Evolutionary conservation across 768 basidiomycete genomes (phyloP).

Genomic region (Tubosaeta sp.): DNA sequence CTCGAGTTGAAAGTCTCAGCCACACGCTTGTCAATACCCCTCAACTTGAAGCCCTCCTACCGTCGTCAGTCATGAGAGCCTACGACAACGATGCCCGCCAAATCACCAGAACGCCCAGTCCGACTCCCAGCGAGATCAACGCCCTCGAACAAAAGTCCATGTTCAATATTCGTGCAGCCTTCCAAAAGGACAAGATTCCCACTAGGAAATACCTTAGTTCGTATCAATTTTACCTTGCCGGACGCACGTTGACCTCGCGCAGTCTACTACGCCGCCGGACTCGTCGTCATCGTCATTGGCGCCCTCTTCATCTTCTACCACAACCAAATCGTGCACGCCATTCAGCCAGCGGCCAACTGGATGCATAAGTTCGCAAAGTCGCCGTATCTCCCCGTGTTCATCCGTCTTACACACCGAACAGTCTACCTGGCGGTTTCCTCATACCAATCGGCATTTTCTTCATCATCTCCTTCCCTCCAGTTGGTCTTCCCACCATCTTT

Average conservation of each 20-base stretch:
- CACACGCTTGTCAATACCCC: conserved; percentile 1
- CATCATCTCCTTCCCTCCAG: conserved; percentile 83
- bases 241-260: neutral
- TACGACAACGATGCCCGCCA: conserved; percentile 16
- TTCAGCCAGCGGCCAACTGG: conserved; percentile 44
- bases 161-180: conserved; percentile 43
- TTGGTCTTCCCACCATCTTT: conserved; percentile 27
- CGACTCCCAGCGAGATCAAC: conserved; percentile 56
- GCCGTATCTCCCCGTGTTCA: neutral
- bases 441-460: conserved; percentile 82
- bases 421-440: conserved; percentile 58
- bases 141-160: conserved; percentile 39
- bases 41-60: neutral
- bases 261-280: conserved; percentile 48
- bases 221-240: conserved; percentile 16
- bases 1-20: neutral
- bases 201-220: conserved; percentile 54
- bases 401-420: conserved; percentile 21
- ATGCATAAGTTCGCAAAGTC: conserved; percentile 35
- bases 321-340: conserved; percentile 47
- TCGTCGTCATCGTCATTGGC: conserved; percentile 45
- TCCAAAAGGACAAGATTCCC: conserved; percentile 49
- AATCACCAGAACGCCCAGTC: conserved; percentile 50
- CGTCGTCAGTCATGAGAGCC: conserved; percentile 11
- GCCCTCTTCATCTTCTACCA: conserved; percentile 60